Percentiles rank a stretch among this genome's conserved stretches.
These are phyloP conservation scores for Candida glucosophila DNA, from an alignment of 1,139 yeast species.

Conservation along the genomic window DNA sequence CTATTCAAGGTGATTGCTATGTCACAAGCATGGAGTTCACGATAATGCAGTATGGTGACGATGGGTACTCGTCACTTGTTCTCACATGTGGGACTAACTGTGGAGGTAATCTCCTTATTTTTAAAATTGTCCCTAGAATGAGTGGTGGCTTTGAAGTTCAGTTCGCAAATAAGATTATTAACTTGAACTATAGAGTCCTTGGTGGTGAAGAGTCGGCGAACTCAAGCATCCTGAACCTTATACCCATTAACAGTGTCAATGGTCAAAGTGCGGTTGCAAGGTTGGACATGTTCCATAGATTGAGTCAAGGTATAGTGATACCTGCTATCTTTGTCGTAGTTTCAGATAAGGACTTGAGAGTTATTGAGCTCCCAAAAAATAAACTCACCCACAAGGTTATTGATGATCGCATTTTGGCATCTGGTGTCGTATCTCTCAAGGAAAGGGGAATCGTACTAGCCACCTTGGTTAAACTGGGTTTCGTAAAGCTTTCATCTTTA, in stretches of 20 bases:
- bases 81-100: slow-evolving; percentile 70
- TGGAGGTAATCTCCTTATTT: slow-evolving; percentile 64
- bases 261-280: slow-evolving; percentile 65
- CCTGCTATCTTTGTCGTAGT: slow-evolving; percentile 57
- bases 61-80: slow-evolving; percentile 61
- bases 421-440: slow-evolving; percentile 23
- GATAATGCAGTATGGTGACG: slow-evolving; percentile 59
- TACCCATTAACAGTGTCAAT: slow-evolving; percentile 47
- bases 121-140: slow-evolving; percentile 58
- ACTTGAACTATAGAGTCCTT: slow-evolving; percentile 26
- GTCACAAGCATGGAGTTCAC: slow-evolving; percentile 66
- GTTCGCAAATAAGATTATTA: slow-evolving; percentile 40
- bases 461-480: slow-evolving; percentile 28
- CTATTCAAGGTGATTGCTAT: slow-evolving; percentile 24
- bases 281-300: slow-evolving; percentile 46
- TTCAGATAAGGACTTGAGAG: slow-evolving; percentile 56
- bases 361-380: slow-evolving; percentile 51
- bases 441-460: slow-evolving; percentile 29
- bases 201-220: slow-evolving; percentile 32
- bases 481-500: slow-evolving; percentile 27
- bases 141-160: slow-evolving; percentile 63
- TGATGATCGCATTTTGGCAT: slow-evolving; percentile 51
- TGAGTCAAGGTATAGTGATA: slow-evolving; percentile 54
- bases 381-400: slow-evolving; percentile 59
- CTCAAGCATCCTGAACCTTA: slow-evolving; percentile 44